These are phyloP conservation scores for Schwanniomyces occidentalis DNA, from an alignment of 805 yeast species.

Conservation along the genomic window DNA sequence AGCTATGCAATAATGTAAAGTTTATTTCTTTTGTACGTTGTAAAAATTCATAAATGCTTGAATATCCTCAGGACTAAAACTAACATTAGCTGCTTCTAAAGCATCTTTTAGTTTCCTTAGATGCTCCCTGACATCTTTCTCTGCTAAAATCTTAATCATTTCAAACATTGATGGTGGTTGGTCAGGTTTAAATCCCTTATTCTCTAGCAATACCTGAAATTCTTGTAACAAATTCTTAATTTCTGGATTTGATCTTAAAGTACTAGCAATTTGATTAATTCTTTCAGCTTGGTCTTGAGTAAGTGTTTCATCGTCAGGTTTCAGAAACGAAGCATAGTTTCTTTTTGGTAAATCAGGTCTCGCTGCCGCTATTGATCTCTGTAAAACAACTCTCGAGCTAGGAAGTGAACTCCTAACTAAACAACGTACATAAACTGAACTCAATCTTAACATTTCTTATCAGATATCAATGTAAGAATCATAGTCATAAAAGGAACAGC, in stretches of 20 bases:
- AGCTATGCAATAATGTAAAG: no score
- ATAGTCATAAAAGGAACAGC: no score
- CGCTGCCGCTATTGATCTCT: no score
- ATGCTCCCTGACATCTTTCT: constrained; percentile 33
- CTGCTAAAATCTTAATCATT: constrained; percentile 37
- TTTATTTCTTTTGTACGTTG: constrained; percentile 4
- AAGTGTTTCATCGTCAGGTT: constrained; percentile 7
- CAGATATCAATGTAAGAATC: no score
- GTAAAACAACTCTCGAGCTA: no score
- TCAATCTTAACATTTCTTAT: no score
- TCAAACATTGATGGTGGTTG: constrained; percentile 35
- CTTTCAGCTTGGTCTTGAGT: constrained; percentile 8
- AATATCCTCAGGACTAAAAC: constrained; percentile 33
- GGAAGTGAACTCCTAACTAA: no score
- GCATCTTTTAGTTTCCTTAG: constrained; percentile 28
- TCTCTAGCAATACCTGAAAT: constrained; percentile 29
- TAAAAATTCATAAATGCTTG: constrained; percentile 27
- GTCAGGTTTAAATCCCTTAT: constrained; percentile 32
- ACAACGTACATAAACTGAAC: no score
- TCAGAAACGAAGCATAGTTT: constrained; percentile 10
- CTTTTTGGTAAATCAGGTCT: constrained; percentile 3
- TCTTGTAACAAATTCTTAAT: constrained; percentile 27
- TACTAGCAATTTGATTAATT: constrained; percentile 15
- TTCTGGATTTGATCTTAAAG: constrained; percentile 28
- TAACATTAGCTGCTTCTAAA: constrained; percentile 32